These are phyloP conservation scores for Kazachstania sp. DNA, from an alignment of 1,139 yeast species.

Conservation along the genomic window DNA sequence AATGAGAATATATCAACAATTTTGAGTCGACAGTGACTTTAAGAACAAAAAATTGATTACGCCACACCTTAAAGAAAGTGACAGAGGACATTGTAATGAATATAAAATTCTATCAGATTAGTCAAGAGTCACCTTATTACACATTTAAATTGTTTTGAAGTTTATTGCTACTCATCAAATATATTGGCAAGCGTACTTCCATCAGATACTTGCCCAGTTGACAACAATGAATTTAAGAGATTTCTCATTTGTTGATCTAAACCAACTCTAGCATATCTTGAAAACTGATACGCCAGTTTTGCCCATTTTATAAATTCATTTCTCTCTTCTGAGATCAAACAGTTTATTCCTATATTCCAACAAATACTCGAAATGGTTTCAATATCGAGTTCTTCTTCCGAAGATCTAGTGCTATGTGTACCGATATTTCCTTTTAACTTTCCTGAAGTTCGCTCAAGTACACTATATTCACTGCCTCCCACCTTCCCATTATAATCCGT, in stretches of 20 bases:
- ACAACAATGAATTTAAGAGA: slow-evolving; percentile 16
- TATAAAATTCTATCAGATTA: no score
- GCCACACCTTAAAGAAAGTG: no score
- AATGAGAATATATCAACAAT: no score
- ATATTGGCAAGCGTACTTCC: background rate
- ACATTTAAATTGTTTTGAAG: no score
- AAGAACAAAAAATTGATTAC: no score
- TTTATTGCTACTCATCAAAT: background rate
- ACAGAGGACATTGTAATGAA: no score
- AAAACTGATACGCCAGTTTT: slow-evolving; percentile 14
- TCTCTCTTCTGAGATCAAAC: slow-evolving; percentile 13
- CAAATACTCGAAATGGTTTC: slow-evolving; percentile 18
- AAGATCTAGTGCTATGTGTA: no score
- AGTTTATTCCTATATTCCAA: slow-evolving; percentile 24
- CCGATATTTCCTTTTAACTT: slow-evolving; percentile 1
- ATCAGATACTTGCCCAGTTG: slow-evolving; percentile 35
- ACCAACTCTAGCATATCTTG: slow-evolving; percentile 12
- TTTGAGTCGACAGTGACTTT: no score
- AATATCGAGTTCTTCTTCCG: slow-evolving; percentile 9
- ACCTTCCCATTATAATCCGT: slow-evolving; percentile 2
- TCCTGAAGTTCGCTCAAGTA: background rate
- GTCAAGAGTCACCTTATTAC: no score
- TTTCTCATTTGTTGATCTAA: slow-evolving; percentile 13
- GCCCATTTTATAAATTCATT: slow-evolving; percentile 16
- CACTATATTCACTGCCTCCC: background rate